These are phyloP conservation scores for Leishmania martiniquensis DNA, from an alignment of 208 protist genomes.

Conservation along the genomic window DNA sequence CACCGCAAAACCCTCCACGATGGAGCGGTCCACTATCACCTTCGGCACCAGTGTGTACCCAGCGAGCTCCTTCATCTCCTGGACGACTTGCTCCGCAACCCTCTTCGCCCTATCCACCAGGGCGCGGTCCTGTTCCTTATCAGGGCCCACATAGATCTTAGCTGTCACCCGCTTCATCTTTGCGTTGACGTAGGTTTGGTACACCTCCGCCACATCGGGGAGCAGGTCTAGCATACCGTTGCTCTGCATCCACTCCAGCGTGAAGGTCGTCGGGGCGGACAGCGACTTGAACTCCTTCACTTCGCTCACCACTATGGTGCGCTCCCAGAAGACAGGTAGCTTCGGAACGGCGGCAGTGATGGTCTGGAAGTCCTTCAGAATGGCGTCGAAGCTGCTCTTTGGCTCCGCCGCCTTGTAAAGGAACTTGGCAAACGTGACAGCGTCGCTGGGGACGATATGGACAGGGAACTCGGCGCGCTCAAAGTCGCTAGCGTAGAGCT, in stretches of 20 bases:
- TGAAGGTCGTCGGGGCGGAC: slow-evolving; percentile 80
- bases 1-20: slow-evolving; percentile 87
- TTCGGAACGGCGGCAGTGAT: slow-evolving; percentile 66
- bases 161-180: slow-evolving; percentile 81
- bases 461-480: slow-evolving; percentile 75
- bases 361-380: slow-evolving; percentile 83
- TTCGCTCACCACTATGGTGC: slow-evolving; percentile 64
- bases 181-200: slow-evolving; percentile 89
- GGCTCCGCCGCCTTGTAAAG: slow-evolving; percentile 87
- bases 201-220: slow-evolving; percentile 80
- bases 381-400: slow-evolving; percentile 62
- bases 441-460: slow-evolving; percentile 89
- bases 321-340: slow-evolving; percentile 92
- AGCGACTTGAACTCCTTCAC: slow-evolving; percentile 85
- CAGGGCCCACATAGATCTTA: slow-evolving; percentile 85
- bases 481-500: slow-evolving; percentile 91
- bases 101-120: slow-evolving; percentile 61
- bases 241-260: slow-evolving; percentile 92
- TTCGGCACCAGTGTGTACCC: slow-evolving; percentile 74
- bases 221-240: slow-evolving; percentile 90
- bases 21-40: slow-evolving; percentile 82
- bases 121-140: slow-evolving; percentile 53
- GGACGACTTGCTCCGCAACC: slow-evolving; percentile 72
- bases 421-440: slow-evolving; percentile 90
- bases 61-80: slow-evolving; percentile 66